Conservation (phyloP, 306 rosid genomes). For the Trifolium pratense region DNA sequence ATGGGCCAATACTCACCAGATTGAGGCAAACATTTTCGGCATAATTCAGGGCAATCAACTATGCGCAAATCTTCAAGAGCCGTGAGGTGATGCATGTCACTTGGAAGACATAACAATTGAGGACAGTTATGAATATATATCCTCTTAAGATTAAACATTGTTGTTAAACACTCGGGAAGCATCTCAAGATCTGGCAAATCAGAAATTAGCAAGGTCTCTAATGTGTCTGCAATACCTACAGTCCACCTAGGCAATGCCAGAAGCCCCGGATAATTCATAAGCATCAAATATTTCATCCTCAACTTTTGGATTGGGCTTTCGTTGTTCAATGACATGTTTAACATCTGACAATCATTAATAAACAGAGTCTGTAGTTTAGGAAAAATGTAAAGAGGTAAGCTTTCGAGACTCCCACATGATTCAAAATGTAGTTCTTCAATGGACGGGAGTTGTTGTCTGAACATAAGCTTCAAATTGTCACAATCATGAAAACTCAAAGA, state of each 20-base stretch:
- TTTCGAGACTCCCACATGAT: not conserved
- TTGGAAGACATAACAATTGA: not conserved
- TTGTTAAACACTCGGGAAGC: not conserved
- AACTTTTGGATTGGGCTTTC: not conserved
- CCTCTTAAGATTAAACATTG: not conserved
- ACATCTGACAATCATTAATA: not conserved
- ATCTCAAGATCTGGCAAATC: not conserved
- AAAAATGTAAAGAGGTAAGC: not conserved
- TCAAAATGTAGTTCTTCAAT: not conserved
- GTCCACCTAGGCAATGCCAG: not conserved
- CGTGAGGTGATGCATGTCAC: not conserved
- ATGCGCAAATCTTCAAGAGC: not conserved
- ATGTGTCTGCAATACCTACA: not conserved
- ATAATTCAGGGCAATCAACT: slow-evolving; percentile 20
- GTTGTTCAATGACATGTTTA: not conserved
- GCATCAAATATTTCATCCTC: not conserved
- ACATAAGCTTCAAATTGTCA: slow-evolving; percentile 9
- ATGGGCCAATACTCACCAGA: slow-evolving; percentile 12
- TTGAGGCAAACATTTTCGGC: not conserved
- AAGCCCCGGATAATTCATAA: not conserved
- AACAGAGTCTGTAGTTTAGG: not conserved
- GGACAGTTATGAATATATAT: not conserved
- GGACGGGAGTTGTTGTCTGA: not conserved
- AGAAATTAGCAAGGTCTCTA: not conserved
- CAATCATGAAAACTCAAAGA: not conserved